Base-by-base conservation (phyloP, 176 grass and related monocot genomes). In the Zizania latifolia region DNA sequence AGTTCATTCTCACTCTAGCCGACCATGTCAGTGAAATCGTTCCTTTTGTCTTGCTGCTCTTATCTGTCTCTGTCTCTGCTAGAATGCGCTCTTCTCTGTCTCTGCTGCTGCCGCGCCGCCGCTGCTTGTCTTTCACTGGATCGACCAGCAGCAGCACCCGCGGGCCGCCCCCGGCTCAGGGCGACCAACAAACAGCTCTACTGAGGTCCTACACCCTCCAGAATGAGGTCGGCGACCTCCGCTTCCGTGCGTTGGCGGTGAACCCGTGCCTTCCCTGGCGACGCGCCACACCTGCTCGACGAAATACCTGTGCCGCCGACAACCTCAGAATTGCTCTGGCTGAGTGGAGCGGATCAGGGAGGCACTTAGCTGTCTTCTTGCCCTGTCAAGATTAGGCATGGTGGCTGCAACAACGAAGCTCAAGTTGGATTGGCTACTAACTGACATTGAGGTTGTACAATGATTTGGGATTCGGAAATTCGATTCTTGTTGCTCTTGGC, bases 221-320 rank as follows among this genome's bases (percentile, higher is more conserved):
- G 26, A 37, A 76, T 44, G 24, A 9, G 54, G 35, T 74, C 31
- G 44, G 43, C 10, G 75, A 21, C 48, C 31, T n/a, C 19, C 45
- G 34, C 6, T 15, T 65, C 68, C 23, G 31, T 41, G 34, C 28
- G 17, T 28, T 50, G 8, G 37, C 1, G 5, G 2, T 26, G 11
- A 22, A 3, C 65, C 39, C 13, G 14, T 50, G 57, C 23, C 58
- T 81, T 72, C 17, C 38, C 16, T 16, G 5, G 22, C 10, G 0
- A 0, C 17, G 59, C 79, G 53, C 34, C n/a, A 12, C 12, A 74
- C 59, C 45, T 82, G 70, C 45, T 82, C 34, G 79, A 82, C 59
- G 70, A 55, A 82, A 82, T 74, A 70, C 79, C 3, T 31, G 37
- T 8, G 1, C 44, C 45, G 34, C n/a, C n/a, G n/a, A n/a, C n/a